Percentiles rank a stretch among this genome's conserved stretches.
These are phyloP conservation scores for Euryodendron excelsum DNA, from an alignment of 148 eudicot species.

Conservation along the genomic window DNA sequence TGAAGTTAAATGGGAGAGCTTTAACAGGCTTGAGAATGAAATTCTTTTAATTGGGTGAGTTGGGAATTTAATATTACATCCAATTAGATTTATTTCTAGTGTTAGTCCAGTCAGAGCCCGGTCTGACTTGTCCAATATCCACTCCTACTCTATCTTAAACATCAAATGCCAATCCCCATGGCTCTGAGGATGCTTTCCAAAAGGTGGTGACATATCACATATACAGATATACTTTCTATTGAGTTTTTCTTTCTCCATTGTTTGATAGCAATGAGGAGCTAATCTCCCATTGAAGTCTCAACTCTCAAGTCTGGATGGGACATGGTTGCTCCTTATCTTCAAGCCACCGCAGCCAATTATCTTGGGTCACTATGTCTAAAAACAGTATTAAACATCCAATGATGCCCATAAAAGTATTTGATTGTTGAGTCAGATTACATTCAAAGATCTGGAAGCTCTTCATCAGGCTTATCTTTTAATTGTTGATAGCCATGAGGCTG, in stretches of 20 bases:
- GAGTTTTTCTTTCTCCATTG: neutral
- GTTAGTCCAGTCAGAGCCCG: no score
- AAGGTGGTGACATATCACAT: neutral
- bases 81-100: no score
- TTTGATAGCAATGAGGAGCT: neutral
- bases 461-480: neutral
- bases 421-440: slow-evolving; percentile 1
- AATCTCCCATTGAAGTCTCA: neutral
- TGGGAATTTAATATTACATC: no score
- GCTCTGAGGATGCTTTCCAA: neutral
- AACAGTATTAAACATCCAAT: neutral
- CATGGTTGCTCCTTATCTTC: slow-evolving; percentile 1
- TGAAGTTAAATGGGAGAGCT: no score
- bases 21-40: no score
- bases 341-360: neutral
- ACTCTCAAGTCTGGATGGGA: neutral
- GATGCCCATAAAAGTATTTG: neutral
- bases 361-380: no score
- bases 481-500: neutral
- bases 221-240: neutral
- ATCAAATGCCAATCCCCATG: neutral
- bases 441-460: neutral
- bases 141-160: no score
- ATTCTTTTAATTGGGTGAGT: no score
- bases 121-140: no score